A percentile compares a stretch with the other conserved stretches of the same genome.
Evolutionary conservation across 2,329 filamentous ascomycete genomes (phyloP).

Genomic region (Paraphoma sp.): DNA sequence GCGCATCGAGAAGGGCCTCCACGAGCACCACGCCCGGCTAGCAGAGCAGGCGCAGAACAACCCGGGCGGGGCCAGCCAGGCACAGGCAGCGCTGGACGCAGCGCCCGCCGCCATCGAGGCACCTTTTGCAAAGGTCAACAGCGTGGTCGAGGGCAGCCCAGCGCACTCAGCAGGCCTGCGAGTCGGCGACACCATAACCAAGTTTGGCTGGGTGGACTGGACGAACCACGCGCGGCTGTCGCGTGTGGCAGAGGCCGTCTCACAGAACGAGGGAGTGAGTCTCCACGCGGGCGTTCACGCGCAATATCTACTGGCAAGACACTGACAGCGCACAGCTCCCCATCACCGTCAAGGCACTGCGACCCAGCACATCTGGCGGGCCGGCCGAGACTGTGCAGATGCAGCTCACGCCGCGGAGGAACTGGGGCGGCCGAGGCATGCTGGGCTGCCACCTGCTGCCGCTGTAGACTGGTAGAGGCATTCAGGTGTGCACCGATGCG

Average conservation of each 20-base stretch:
- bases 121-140: conserved; percentile 90
- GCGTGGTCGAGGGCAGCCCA: conserved; percentile 77
- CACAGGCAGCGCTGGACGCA: conserved; percentile 30
- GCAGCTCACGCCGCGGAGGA: conserved; percentile 74
- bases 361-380: conserved; percentile 46
- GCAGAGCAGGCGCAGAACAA: conserved; percentile 53
- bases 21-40: conserved; percentile 83
- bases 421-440: conserved; percentile 91
- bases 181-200: conserved; percentile 79
- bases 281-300: neutral
- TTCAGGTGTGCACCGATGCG: neutral
- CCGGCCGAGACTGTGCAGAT: conserved; percentile 65
- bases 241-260: conserved; percentile 88
- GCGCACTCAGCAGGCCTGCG: conserved; percentile 83
- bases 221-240: conserved; percentile 85
- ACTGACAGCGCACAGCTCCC: conserved; percentile 61
- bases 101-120: conserved; percentile 55
- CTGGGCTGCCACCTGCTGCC: conserved; percentile 91
- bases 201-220: conserved; percentile 84
- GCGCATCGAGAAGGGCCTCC: conserved; percentile 82
- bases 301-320: neutral
- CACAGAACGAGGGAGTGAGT: conserved; percentile 83
- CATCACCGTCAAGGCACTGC: conserved; percentile 72
- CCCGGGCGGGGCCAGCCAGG: conserved; percentile 34
- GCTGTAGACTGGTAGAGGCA: conserved; percentile 57